Conservation (phyloP, 2,329 filamentous ascomycete genomes). For the Amphichorda felina region DNA sequence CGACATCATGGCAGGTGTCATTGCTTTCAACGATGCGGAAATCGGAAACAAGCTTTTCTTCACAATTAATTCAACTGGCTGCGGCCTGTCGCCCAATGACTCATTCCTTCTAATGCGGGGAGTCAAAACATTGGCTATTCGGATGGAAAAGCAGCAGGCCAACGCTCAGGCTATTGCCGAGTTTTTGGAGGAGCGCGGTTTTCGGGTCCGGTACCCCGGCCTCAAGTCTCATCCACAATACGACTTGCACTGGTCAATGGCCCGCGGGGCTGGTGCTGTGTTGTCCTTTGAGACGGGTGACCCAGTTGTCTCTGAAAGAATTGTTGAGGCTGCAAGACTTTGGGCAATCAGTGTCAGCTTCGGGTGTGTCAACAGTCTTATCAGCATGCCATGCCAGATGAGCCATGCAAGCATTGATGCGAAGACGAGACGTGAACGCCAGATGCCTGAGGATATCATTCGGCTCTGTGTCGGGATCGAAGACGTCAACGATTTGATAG, state of each 20-base stretch:
- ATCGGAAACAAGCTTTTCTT: slow-evolving; percentile 89
- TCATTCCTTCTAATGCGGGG: slow-evolving; percentile 92
- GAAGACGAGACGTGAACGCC: slow-evolving; percentile 77
- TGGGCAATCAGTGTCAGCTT: slow-evolving; percentile 97
- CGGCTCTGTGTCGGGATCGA: slow-evolving; percentile 94
- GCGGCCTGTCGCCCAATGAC: slow-evolving; percentile 88
- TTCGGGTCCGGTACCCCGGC: slow-evolving; percentile 90
- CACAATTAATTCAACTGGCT: slow-evolving; percentile 93
- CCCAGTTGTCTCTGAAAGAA: slow-evolving; percentile 69
- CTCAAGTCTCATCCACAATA: slow-evolving; percentile 94
- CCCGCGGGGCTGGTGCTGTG: slow-evolving; percentile 85
- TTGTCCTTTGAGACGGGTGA: slow-evolving; percentile 94
- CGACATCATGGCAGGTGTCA: slow-evolving; percentile 96
- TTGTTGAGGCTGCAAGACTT: slow-evolving; percentile 83
- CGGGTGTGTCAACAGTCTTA: slow-evolving; percentile 94
- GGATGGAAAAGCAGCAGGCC: slow-evolving; percentile 96
- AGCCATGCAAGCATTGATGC: slow-evolving; percentile 97
- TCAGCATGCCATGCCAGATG: slow-evolving; percentile 99
- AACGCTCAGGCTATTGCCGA: slow-evolving; percentile 86
- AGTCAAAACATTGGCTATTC: slow-evolving; percentile 91
- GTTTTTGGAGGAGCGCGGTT: slow-evolving; percentile 83
- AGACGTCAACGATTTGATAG: slow-evolving; percentile 80
- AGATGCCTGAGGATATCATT: slow-evolving; percentile 95
- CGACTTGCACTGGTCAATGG: slow-evolving; percentile 90
- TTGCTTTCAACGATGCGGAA: slow-evolving; percentile 73